Evolutionary conservation across 1,284 basidiomycete genomes (phyloP).

Genomic region (Trichosporon faecale): DNA sequence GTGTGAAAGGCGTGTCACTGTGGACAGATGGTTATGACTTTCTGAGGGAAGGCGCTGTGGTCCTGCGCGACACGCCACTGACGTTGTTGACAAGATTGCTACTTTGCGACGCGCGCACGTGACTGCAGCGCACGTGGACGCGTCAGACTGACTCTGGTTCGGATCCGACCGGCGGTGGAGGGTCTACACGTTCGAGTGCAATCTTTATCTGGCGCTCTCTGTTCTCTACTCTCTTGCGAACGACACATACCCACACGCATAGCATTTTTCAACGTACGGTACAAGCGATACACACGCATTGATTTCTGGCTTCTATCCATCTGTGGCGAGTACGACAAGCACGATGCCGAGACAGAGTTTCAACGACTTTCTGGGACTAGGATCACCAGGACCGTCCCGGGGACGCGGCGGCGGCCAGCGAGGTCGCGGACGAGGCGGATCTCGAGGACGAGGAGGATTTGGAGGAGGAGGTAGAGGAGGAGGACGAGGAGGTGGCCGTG

Average conservation of each 20-base stretch:
- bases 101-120: neutral
- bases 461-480: slow-evolving; percentile 22
- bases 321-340: neutral
- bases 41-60: neutral
- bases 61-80: neutral
- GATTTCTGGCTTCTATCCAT: neutral
- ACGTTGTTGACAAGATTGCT: neutral
- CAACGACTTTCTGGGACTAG: slow-evolving; percentile 6
- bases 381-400: neutral
- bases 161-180: slow-evolving; percentile 5
- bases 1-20: neutral
- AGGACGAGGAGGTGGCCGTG: slow-evolving; percentile 17
- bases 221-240: neutral
- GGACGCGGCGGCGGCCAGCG: neutral
- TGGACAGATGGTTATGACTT: neutral
- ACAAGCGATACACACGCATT: neutral
- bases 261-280: neutral
- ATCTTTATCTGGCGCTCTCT: neutral
- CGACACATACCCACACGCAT: neutral
- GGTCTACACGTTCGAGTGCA: slow-evolving; percentile 8
- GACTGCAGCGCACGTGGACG: neutral
- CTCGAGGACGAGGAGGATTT: slow-evolving; percentile 10
- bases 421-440: slow-evolving; percentile 20
- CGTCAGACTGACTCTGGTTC: neutral
- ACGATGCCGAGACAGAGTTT: slow-evolving; percentile 8